Percentiles rank a stretch among this genome's conserved stretches.
Conservation (phyloP, 2,329 filamentous ascomycete genomes). For the Fusarium graminum region DNA sequence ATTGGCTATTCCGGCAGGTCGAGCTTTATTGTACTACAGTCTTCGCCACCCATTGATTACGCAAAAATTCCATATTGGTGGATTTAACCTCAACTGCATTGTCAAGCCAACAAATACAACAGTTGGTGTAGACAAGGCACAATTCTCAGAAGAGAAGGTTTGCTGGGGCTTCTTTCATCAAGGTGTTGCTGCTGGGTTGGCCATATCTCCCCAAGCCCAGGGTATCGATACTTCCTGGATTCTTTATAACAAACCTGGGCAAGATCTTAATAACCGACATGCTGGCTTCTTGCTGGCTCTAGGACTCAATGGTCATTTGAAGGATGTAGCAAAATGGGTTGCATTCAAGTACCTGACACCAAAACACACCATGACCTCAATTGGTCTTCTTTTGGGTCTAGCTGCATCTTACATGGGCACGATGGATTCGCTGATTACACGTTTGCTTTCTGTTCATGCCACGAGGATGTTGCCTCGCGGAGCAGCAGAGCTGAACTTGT, state of each 20-base stretch:
- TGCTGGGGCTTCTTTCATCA: conserved; percentile 99
- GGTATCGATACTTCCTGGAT: conserved; percentile 99
- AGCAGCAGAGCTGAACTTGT: conserved; percentile 93
- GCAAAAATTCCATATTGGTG: conserved; percentile 88
- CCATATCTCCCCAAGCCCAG: conserved; percentile 88
- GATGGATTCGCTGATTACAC: conserved; percentile 96
- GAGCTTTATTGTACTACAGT: conserved; percentile 89
- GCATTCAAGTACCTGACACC: conserved; percentile 99
- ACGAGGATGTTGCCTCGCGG: conserved; percentile 93
- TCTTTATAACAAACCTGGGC: conserved; percentile 90
- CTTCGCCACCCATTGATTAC: conserved; percentile 89
- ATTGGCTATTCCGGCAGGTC: conserved; percentile 87
- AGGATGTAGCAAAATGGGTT: conserved; percentile 94
- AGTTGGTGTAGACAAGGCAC: conserved; percentile 88
- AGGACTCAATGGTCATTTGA: conserved; percentile 94
- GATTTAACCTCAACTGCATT: conserved; percentile 91
- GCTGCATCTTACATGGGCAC: conserved; percentile 95
- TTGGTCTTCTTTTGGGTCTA: conserved; percentile 90
- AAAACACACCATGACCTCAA: conserved; percentile 99
- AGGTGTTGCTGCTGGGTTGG: conserved; percentile 90
- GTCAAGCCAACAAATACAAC: conserved; percentile 94
- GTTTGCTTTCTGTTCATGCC: conserved; percentile 93
- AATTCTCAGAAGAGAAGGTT: conserved; percentile 95
- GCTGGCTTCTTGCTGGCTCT: conserved; percentile 92
- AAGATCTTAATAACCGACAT: conserved; percentile 94